Evolutionary conservation across 1,139 yeast genomes (phyloP), one percentile per base, ranked within the genome.

Genomic region (Zygosaccharomyces pseudobailii): DNA sequence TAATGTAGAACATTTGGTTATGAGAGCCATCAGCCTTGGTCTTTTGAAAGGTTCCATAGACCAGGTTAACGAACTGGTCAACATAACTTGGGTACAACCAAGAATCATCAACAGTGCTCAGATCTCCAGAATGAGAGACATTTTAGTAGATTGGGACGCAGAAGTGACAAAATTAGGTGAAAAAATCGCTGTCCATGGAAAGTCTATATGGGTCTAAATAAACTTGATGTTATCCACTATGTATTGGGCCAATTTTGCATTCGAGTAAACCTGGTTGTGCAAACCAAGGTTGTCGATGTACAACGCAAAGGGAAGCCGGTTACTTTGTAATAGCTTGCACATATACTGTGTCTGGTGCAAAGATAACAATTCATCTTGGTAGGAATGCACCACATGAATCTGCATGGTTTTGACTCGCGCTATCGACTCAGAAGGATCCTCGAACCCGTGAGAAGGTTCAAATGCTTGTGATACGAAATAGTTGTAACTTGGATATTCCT

Each of bases 61-160:
- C 65, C 96, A 92, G 71, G 88, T 89, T 42, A 79, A 80, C 47
- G 79, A 84, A 63, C 71, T 83, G 9, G 87, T 92, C 53, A 80
- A 85, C 25, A 82, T 92, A 46, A 82, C 87, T 21, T 92, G 98
- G 97, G 83, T 90, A 53, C 97, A 92, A 71, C 97, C 98, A 47
- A 78, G 97, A 62, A 87, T 89, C 47, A 83, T 92, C 75, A 87
- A 87, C 63, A 76, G 74, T 58, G 79, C 78, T 42, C 97, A 92
- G 72, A 87, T 90, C 51, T 78, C 75, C 48, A 76, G 77, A 48
- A 88, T 92, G 84, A 80, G 80, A 57, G 75, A 76, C 51, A 85
- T 87, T 60, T 76, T 92, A 62, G 75, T 75, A 31, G 76, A 74
- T 46, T 92, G 98, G 98, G 84, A 86, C 59, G 68, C 67, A 47